phyloP scores from a whole-genome alignment of 2,329 filamentous ascomycete species.

The Sporothrix humicola region DNA sequence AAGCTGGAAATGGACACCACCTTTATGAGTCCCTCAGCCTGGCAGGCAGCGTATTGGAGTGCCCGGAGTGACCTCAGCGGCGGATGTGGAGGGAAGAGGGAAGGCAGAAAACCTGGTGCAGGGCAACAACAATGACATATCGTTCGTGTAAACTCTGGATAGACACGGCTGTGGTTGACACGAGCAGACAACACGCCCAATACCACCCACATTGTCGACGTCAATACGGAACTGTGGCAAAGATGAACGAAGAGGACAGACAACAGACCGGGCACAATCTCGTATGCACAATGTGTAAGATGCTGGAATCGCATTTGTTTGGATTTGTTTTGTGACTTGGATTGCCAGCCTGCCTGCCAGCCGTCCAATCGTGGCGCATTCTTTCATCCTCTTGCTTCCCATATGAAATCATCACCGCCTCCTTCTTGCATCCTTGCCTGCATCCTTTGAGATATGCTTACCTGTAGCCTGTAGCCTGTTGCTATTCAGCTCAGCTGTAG shows the following conservation, averaged over 20 bases:
- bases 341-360: background rate
- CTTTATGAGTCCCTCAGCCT: background rate
- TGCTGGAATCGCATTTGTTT: background rate
- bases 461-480: background rate
- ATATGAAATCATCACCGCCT: slow-evolving; percentile 12
- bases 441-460: background rate
- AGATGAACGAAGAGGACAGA: background rate
- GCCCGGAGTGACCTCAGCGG: background rate
- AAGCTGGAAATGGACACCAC: no score
- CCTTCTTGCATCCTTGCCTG: background rate
- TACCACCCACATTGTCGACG: background rate
- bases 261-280: background rate
- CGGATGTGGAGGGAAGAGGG: background rate
- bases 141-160: background rate
- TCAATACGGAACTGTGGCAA: background rate
- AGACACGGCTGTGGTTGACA: slow-evolving; percentile 10
- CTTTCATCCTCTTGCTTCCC: background rate
- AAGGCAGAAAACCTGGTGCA: background rate
- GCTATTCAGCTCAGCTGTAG: background rate
- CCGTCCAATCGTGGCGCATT: slow-evolving; percentile 14
- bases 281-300: slow-evolving; percentile 3
- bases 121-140: background rate
- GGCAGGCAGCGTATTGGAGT: slow-evolving; percentile 6
- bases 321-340: background rate
- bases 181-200: background rate